A percentile compares a stretch with the other conserved stretches of the same genome.
Evolutionary conservation across 2,329 filamentous ascomycete genomes (phyloP).

Genomic region (Lecanicillium sp.): DNA sequence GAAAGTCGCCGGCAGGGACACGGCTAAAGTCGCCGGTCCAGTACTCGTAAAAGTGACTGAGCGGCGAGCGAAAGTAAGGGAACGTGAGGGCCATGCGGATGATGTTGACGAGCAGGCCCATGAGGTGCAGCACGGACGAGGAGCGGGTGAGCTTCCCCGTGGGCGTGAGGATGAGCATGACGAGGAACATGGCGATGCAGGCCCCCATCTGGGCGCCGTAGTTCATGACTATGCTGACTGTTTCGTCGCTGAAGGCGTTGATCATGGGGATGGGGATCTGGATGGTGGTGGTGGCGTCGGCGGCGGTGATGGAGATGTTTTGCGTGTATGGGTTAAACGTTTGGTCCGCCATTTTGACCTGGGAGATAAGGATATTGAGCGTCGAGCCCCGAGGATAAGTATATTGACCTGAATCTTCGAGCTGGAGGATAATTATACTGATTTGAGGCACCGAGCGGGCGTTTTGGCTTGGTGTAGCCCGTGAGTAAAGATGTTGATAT

Average conservation of each 20-base stretch:
- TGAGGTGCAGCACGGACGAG: constrained; percentile 58
- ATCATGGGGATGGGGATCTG: constrained; percentile 23
- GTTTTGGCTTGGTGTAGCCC: too few species aligned
- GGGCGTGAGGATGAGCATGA: constrained; percentile 61
- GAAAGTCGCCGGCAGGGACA: constrained; percentile 32
- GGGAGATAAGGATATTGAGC: not conserved
- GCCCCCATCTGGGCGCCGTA: constrained; percentile 66
- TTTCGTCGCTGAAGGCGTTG: constrained; percentile 23
- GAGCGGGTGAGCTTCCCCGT: constrained; percentile 54
- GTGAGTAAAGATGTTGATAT: too few species aligned
- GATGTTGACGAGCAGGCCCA: constrained; percentile 52
- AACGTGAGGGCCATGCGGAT: constrained; percentile 50
- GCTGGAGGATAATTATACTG: too few species aligned
- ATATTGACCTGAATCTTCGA: too few species aligned
- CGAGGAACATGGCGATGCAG: constrained; percentile 54
- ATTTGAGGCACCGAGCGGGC: too few species aligned
- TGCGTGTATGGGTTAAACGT: constrained; percentile 28
- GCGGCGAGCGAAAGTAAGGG: constrained; percentile 53
- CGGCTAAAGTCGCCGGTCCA: constrained; percentile 46
- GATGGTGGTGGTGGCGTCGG: constrained; percentile 23
- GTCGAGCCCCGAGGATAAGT: too few species aligned
- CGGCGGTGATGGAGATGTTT: constrained; percentile 24
- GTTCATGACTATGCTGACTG: constrained; percentile 44
- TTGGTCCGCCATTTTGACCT: not conserved
- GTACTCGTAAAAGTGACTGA: constrained; percentile 53